Percentiles rank a stretch among this genome's conserved stretches.
Evolutionary conservation across 495 filamentous ascomycete genomes (phyloP).

Genomic region (Penicillium odoratum): DNA sequence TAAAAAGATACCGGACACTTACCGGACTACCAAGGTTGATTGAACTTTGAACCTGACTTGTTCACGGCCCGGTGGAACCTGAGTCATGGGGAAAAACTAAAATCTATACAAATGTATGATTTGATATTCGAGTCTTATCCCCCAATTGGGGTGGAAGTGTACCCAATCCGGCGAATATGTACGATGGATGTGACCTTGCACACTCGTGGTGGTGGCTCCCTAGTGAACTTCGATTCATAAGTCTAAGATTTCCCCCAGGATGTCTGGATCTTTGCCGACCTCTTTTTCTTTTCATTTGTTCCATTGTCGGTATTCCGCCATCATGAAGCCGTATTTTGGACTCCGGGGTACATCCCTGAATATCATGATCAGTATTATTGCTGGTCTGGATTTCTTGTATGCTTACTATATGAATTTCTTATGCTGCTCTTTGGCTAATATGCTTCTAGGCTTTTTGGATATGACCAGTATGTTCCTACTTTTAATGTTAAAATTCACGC

Average conservation of each 20-base stretch:
- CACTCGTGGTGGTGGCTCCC: conserved; percentile 14
- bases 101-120: conserved; percentile 2
- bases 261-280: background rate
- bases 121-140: background rate
- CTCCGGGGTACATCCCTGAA: conserved; percentile 64
- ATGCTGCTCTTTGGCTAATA: conserved; percentile 3
- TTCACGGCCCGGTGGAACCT: conserved; percentile 15
- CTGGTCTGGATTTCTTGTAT: conserved; percentile 66
- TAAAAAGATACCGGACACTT: conserved; percentile 9
- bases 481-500: background rate
- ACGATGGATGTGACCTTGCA: conserved; percentile 19
- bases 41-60: too few relatives aligned
- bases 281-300: conserved; percentile 6
- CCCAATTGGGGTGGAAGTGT: background rate
- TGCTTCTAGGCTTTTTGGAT: conserved; percentile 33
- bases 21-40: conserved; percentile 1
- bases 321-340: conserved; percentile 53
- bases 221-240: conserved; percentile 11
- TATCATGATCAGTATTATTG: conserved; percentile 64
- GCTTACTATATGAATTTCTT: conserved; percentile 1
- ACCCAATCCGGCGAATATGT: conserved; percentile 22
- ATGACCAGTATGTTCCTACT: conserved; percentile 32
- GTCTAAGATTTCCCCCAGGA: conserved; percentile 18
- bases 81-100: conserved; percentile 7
- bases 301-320: conserved; percentile 9